Conservation (phyloP, 306 rosid species). For the Quercus mongolica region DNA sequence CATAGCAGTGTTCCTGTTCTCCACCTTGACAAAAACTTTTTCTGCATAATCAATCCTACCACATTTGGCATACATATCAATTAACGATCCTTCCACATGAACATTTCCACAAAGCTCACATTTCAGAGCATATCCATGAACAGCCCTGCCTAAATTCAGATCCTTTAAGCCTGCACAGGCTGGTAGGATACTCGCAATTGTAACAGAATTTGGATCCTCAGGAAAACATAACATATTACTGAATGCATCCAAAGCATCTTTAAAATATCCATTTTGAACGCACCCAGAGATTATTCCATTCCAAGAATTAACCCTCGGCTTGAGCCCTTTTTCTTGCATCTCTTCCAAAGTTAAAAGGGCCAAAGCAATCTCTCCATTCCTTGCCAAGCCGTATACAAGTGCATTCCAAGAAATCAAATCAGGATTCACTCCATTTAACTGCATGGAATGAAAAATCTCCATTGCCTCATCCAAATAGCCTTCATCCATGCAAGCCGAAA, state of each 20-base stretch:
- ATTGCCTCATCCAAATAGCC: slow-evolving; percentile 38
- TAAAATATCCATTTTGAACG: slow-evolving; percentile 35
- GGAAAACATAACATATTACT: slow-evolving; percentile 29
- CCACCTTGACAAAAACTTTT: slow-evolving; percentile 20
- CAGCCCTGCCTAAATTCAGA: slow-evolving; percentile 33
- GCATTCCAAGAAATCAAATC: slow-evolving; percentile 53
- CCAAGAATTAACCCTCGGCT: slow-evolving; percentile 43
- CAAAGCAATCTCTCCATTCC: slow-evolving; percentile 35
- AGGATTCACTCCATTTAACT: slow-evolving; percentile 28
- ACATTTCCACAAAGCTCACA: slow-evolving; percentile 28
- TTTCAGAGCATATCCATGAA: slow-evolving; percentile 40
- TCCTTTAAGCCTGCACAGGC: slow-evolving; percentile 44
- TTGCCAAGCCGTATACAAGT: slow-evolving; percentile 43
- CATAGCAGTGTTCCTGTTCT: slow-evolving; percentile 29
- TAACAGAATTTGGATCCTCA: slow-evolving; percentile 32
- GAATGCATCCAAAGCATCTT: slow-evolving; percentile 40
- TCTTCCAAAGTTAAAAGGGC: slow-evolving; percentile 34
- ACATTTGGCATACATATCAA: slow-evolving; percentile 42
- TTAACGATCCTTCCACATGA: slow-evolving; percentile 41
- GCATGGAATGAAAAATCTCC: slow-evolving; percentile 35
- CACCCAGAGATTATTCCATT: slow-evolving; percentile 50
- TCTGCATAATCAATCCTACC: slow-evolving; percentile 25
- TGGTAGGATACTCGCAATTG: slow-evolving; percentile 40
- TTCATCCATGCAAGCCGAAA: slow-evolving; percentile 38
- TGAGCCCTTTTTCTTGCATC: slow-evolving; percentile 38